Conservation (phyloP, 148 eudicot genomes). For the Silene latifolia region DNA sequence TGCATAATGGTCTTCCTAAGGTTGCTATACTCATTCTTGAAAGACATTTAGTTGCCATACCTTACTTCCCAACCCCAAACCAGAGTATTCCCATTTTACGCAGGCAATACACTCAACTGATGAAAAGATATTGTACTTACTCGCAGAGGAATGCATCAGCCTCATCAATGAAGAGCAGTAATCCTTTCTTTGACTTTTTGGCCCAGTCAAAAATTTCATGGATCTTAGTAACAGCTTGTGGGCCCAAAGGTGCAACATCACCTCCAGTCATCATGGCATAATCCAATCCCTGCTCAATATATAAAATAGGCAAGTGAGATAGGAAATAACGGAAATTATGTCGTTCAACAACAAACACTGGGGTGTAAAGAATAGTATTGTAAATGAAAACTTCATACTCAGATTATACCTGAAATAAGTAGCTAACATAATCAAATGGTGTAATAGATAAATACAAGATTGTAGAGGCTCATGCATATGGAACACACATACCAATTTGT, state of each 20-base stretch:
- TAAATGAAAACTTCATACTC: background rate
- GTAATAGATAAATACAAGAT: background rate
- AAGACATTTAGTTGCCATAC: background rate
- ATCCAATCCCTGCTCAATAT: slow-evolving; percentile 69
- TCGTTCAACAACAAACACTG: background rate
- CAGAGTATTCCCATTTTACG: background rate
- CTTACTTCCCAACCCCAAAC: slow-evolving; percentile 7
- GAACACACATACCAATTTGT: background rate
- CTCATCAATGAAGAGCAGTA: slow-evolving; percentile 90
- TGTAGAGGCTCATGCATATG: background rate
- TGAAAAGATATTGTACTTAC: slow-evolving; percentile 45
- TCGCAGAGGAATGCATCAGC: slow-evolving; percentile 98
- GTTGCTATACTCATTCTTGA: background rate
- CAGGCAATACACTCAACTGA: slow-evolving; percentile 2
- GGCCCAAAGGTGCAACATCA: slow-evolving; percentile 92
- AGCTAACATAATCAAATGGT: background rate
- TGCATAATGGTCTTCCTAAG: background rate
- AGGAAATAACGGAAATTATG: background rate
- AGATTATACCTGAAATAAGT: background rate
- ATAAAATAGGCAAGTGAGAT: slow-evolving; percentile 10
- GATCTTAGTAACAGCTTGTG: slow-evolving; percentile 94
- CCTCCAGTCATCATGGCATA: slow-evolving; percentile 99
- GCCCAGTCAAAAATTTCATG: slow-evolving; percentile 99
- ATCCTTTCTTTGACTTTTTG: slow-evolving; percentile 79
- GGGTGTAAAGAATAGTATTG: background rate